Conservation (phyloP, 2,329 filamentous ascomycete genomes). For the Fusarium succisae region DNA sequence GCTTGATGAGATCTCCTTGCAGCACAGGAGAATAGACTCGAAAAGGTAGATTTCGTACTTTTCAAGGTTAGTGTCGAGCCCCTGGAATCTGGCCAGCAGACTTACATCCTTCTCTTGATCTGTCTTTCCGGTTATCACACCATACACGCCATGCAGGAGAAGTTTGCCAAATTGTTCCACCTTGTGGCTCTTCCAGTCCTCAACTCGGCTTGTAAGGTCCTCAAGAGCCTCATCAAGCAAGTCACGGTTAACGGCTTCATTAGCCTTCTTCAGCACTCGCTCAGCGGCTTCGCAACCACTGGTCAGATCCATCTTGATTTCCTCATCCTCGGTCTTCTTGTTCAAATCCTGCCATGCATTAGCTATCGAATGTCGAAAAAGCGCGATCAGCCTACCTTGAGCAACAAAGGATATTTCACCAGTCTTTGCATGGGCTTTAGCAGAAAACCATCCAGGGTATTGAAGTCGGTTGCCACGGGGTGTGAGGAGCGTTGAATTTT, state of each 20-base stretch:
- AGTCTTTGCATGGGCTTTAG: constrained; percentile 96
- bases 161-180: constrained; percentile 92
- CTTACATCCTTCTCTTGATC: constrained; percentile 89
- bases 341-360: constrained; percentile 73
- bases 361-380: constrained; percentile 26
- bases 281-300: constrained; percentile 84
- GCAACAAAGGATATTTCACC: constrained; percentile 90
- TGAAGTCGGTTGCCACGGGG: constrained; percentile 85
- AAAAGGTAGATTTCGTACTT: constrained; percentile 99
- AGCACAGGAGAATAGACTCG: constrained; percentile 92
- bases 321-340: constrained; percentile 83
- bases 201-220: constrained; percentile 83
- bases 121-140: constrained; percentile 87
- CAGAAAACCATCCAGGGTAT: constrained; percentile 89
- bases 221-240: constrained; percentile 84
- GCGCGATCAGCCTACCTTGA: constrained; percentile 69
- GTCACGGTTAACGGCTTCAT: constrained; percentile 90
- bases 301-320: constrained; percentile 75
- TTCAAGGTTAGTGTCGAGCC: constrained; percentile 20
- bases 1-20: constrained; percentile 90
- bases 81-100: constrained; percentile 42
- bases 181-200: constrained; percentile 96
- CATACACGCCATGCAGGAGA: constrained; percentile 88
- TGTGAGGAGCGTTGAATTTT: constrained; percentile 82
- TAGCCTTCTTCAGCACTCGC: constrained; percentile 83